Evolutionary conservation across 2,329 filamentous ascomycete species (phyloP).

Genomic region (Aspergillus jensenii): DNA sequence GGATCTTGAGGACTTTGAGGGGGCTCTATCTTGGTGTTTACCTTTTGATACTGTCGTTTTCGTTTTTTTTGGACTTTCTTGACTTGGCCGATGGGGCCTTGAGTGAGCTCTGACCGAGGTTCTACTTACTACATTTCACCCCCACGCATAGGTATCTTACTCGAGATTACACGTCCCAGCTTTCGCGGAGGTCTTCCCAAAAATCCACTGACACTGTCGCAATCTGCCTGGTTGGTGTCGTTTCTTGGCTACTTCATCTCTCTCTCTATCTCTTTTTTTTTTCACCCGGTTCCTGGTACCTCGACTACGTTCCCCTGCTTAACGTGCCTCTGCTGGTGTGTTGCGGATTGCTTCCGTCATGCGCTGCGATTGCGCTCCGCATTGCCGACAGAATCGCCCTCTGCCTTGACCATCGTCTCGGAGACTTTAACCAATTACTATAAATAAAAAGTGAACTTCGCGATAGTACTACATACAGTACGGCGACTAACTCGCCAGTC

Average conservation of each 20-base stretch:
- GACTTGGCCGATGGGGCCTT: neutral
- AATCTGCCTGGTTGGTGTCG: slow-evolving; percentile 7
- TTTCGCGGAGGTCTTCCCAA: slow-evolving; percentile 7
- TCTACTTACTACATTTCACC: neutral
- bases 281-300: neutral
- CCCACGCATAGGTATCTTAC: slow-evolving; percentile 7
- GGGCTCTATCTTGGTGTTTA: neutral
- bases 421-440: slow-evolving; percentile 10
- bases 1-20: neutral
- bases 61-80: neutral
- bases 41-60: neutral
- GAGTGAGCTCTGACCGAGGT: neutral
- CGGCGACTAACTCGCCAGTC: slow-evolving; percentile 14
- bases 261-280: neutral
- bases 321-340: slow-evolving; percentile 2
- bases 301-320: neutral
- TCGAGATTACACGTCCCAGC: slow-evolving; percentile 6
- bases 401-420: slow-evolving; percentile 16
- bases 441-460: slow-evolving; percentile 12
- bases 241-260: slow-evolving; percentile 4
- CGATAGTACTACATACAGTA: slow-evolving; percentile 16
- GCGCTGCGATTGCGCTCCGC: slow-evolving; percentile 19
- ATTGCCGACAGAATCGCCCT: slow-evolving; percentile 18
- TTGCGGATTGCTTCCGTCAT: slow-evolving; percentile 18
- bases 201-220: slow-evolving; percentile 18